Conservation (phyloP, 495 filamentous ascomycete species). For the Neurospora sp. region DNA sequence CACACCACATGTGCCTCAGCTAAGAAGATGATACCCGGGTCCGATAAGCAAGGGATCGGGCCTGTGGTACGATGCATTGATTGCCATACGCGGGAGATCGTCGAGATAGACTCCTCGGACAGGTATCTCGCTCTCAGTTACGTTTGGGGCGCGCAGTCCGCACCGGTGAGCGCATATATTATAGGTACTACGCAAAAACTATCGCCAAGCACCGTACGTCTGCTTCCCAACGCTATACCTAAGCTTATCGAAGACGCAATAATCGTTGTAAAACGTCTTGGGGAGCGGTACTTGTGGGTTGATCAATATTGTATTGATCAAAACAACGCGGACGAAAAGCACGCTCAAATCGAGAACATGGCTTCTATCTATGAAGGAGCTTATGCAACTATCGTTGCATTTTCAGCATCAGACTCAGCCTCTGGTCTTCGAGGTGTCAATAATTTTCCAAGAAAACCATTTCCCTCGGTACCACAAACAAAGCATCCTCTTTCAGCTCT, state of each 20-base stretch:
- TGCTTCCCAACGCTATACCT: background rate
- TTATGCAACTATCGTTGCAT: background rate
- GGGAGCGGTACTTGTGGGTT: conserved; percentile 5
- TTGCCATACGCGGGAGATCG: background rate
- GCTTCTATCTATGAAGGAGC: background rate
- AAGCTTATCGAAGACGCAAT: background rate
- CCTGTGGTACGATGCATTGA: background rate
- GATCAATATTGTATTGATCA: conserved; percentile 9
- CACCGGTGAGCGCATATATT: background rate
- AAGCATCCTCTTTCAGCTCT: background rate
- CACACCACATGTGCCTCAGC: background rate
- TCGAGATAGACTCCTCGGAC: background rate
- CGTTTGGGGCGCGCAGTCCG: background rate
- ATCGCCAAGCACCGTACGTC: accelerated
- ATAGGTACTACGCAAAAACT: background rate
- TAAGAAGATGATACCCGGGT: too few relatives aligned
- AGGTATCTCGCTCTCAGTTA: background rate
- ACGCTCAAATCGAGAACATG: background rate
- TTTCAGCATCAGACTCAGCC: background rate
- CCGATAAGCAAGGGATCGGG: background rate
- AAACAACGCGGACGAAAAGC: background rate
- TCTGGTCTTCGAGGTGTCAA: background rate
- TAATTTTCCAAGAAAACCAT: background rate
- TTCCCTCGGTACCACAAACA: background rate
- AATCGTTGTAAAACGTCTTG: background rate